Evolutionary conservation across 2,329 filamentous ascomycete genomes (phyloP).

Genomic region (Colletotrichum sidae): DNA sequence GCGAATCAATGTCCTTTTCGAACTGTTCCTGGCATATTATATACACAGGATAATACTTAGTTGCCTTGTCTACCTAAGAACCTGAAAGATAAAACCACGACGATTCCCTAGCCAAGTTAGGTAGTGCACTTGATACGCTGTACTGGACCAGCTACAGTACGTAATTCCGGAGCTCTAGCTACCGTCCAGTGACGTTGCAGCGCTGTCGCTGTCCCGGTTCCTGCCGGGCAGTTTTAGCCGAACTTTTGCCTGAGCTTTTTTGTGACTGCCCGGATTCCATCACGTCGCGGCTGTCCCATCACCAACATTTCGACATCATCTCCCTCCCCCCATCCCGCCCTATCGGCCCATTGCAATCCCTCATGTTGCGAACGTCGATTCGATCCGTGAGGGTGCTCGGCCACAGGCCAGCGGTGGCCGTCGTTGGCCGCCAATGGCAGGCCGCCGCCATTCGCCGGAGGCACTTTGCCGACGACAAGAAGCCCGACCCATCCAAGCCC

Average conservation of each 20-base stretch:
- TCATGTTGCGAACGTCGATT: conserved; percentile 78
- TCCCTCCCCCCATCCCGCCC: conserved; percentile 44
- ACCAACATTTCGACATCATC: conserved; percentile 42
- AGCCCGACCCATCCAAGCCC: conserved; percentile 61
- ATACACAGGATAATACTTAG: no score
- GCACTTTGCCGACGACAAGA: conserved; percentile 67
- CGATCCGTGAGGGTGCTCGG: conserved; percentile 71
- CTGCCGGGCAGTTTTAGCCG: conserved; percentile 51
- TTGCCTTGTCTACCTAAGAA: no score
- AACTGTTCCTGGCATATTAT: no score
- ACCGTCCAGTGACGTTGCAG: conserved; percentile 31
- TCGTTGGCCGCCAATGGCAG: conserved; percentile 70
- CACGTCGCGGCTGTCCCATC: conserved; percentile 40
- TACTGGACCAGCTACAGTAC: not conserved
- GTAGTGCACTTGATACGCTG: not conserved
- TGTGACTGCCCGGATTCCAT: conserved; percentile 43
- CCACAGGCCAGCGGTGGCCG: conserved; percentile 64
- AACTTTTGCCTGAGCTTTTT: conserved; percentile 59
- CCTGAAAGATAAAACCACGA: no score
- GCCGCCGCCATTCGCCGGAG: conserved; percentile 50
- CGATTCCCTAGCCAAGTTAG: no score
- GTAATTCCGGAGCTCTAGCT: not conserved
- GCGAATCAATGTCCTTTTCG: no score
- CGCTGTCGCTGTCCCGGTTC: conserved; percentile 36
- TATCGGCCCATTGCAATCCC: conserved; percentile 60